Conservation (phyloP, 306 rosid genomes). For the Sphenostylis stenocarpa region DNA sequence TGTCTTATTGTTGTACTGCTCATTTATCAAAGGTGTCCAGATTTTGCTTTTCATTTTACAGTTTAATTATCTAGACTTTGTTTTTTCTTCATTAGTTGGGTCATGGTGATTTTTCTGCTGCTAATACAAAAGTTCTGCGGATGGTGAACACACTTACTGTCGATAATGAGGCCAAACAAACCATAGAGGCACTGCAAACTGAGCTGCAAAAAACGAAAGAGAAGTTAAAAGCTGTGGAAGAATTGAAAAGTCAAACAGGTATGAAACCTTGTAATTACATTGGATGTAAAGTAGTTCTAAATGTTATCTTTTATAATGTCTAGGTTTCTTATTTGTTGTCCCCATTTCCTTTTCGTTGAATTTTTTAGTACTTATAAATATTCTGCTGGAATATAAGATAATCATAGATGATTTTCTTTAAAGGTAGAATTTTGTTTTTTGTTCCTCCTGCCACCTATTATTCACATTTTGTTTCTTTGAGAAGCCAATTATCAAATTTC, state of each 20-base stretch:
- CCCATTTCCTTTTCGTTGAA: neutral
- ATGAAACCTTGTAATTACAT: slow-evolving; percentile 29
- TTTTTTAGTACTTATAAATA: neutral
- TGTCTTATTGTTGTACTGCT: neutral
- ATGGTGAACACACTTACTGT: slow-evolving; percentile 92
- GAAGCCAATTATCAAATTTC: neutral
- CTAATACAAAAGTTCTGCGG: slow-evolving; percentile 90
- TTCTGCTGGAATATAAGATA: neutral
- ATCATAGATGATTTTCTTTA: too few species aligned
- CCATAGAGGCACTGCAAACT: slow-evolving; percentile 81
- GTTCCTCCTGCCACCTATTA: neutral
- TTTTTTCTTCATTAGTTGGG: slow-evolving; percentile 65
- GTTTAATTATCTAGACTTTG: slow-evolving; percentile 1
- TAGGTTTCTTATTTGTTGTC: slow-evolving; percentile 5
- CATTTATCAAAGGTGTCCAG: slow-evolving; percentile 11
- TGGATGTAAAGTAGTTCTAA: slow-evolving; percentile 5
- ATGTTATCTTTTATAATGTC: slow-evolving; percentile 6
- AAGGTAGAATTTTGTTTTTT: slow-evolving; percentile 23
- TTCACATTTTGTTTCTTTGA: slow-evolving; percentile 25
- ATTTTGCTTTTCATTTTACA: slow-evolving; percentile 26
- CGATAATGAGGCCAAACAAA: slow-evolving; percentile 92
- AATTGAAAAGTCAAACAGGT: slow-evolving; percentile 86
- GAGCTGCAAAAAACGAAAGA: slow-evolving; percentile 92
- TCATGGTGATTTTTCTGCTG: slow-evolving; percentile 69
- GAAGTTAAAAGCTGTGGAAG: slow-evolving; percentile 92